Base-by-base conservation (phyloP, 148 eudicot species). In the Beta vulgaris region DNA sequence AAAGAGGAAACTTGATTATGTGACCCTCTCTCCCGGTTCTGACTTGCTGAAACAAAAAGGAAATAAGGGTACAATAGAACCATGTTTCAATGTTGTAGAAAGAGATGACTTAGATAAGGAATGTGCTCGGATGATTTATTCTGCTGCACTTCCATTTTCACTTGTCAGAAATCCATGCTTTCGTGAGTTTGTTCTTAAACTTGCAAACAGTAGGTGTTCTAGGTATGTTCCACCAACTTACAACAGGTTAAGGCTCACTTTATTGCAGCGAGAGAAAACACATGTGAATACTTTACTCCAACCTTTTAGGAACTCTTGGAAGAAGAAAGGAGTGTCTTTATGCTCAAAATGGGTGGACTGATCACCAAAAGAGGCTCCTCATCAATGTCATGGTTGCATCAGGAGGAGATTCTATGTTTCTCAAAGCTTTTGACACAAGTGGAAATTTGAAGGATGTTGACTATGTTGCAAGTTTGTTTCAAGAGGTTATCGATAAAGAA, bases 31-130 rank as follows among this genome's bases (percentile, higher is more conserved):
- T 48, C 9, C 8, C 9, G 44, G 73, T 54, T 43, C 43, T 10
- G 53, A 73, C 19, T 62, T 73, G 29, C 7, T 60, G 6, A 58
- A 73, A 3, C 69, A 11, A 29, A 73, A 44, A 73, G 32, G 16
- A 44, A 15, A n/a, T 61, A n/a, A 46, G 28, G 31, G 57, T 18
- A 1, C 59, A 28, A 7, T 73, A 1, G 69, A 16, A 21, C 12
- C 23, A 3, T 8, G 68, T 19, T 62, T 43, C 23, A 73, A 73
- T 62, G 19, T 43, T 14, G 11, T 8, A 29, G 57, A 61, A 11
- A 61, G 76, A 48, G 68, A 61, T 19, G 58, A 73, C 4, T 10
- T 73, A 15, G 76, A 61, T 48, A 73, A 73, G 14, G 69, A 73
- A 34, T 42, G 40, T 73, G 69, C 69, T 19, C 0, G 55, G 15